Conservation (phyloP, 345 rosid genomes). For the Populus nigra region DNA sequence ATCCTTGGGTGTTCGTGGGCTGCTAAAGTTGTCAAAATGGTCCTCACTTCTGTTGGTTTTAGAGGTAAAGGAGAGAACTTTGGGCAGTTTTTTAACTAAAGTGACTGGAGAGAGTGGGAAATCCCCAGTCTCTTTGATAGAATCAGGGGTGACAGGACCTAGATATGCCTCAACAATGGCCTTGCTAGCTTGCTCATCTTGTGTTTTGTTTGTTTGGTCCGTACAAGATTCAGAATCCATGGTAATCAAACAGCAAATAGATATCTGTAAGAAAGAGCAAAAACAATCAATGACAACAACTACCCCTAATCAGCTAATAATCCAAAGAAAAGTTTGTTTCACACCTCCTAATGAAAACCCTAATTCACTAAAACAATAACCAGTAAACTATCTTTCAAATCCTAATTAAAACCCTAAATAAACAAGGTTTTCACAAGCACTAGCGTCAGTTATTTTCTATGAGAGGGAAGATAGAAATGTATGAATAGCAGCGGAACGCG, state of each 20-base stretch:
- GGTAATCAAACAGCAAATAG: background rate
- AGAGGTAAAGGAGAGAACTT: slow-evolving; percentile 17
- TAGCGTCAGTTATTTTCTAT: background rate
- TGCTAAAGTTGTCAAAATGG: slow-evolving; percentile 4
- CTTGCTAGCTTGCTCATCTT: slow-evolving; percentile 8
- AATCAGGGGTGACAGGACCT: slow-evolving; percentile 42
- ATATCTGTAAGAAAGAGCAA: slow-evolving; percentile 12
- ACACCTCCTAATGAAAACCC: background rate
- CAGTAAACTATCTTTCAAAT: background rate
- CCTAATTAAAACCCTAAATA: background rate
- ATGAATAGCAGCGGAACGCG: background rate
- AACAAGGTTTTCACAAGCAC: background rate
- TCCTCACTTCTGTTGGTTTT: slow-evolving; percentile 10
- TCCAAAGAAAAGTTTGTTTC: background rate
- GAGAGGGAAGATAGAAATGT: background rate
- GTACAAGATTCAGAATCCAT: slow-evolving; percentile 30
- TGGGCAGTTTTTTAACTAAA: slow-evolving; percentile 16
- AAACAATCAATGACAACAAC: background rate
- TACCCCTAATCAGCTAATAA: background rate
- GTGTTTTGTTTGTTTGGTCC: background rate
- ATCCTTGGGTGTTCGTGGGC: slow-evolving; percentile 45
- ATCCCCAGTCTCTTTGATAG: slow-evolving; percentile 41
- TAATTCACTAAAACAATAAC: background rate
- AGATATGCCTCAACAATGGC: slow-evolving; percentile 21
- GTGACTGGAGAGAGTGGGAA: slow-evolving; percentile 34